Conservation (phyloP, 495 filamentous ascomycete genomes). For the Pseudevernia furfuracea region DNA sequence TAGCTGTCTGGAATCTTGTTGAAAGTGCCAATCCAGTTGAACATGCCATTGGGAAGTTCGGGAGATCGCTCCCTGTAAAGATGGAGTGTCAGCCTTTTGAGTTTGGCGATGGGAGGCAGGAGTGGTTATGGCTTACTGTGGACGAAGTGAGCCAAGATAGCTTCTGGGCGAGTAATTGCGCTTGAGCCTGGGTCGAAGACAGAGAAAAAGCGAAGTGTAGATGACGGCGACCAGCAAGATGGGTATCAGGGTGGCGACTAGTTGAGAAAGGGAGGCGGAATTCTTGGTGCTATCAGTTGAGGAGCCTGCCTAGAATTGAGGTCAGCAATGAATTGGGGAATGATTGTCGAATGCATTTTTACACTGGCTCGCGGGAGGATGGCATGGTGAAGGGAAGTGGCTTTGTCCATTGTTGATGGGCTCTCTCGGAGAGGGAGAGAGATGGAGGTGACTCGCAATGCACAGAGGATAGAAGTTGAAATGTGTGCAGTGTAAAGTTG, state of each 20-base stretch:
- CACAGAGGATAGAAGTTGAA: neutral
- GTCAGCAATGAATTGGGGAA: neutral
- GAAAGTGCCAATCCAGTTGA: constrained; percentile 71
- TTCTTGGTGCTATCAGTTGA: constrained; percentile 4
- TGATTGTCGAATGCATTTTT: neutral
- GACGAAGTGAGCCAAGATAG: constrained; percentile 66
- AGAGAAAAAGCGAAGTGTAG: constrained; percentile 65
- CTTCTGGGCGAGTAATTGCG: constrained; percentile 84
- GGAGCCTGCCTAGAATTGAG: constrained; percentile 9
- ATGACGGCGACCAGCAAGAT: constrained; percentile 54
- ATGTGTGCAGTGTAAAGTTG: neutral
- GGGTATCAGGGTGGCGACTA: constrained; percentile 67
- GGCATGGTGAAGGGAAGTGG: neutral
- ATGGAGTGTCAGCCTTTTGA: neutral
- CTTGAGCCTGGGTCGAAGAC: constrained; percentile 62
- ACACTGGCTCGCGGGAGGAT: constrained; percentile 9
- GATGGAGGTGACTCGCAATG: neutral
- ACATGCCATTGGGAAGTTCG: constrained; percentile 56
- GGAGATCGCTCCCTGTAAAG: constrained; percentile 57
- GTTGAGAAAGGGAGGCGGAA: constrained; percentile 23
- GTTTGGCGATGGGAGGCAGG: neutral
- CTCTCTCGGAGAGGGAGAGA: neutral
- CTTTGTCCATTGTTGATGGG: neutral
- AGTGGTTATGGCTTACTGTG: constrained; percentile 38
- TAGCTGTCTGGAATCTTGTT: constrained; percentile 74